Evolutionary conservation across 192 early-diverging fungal genomes (phyloP).

Genomic region (Piromyces finnis): DNA sequence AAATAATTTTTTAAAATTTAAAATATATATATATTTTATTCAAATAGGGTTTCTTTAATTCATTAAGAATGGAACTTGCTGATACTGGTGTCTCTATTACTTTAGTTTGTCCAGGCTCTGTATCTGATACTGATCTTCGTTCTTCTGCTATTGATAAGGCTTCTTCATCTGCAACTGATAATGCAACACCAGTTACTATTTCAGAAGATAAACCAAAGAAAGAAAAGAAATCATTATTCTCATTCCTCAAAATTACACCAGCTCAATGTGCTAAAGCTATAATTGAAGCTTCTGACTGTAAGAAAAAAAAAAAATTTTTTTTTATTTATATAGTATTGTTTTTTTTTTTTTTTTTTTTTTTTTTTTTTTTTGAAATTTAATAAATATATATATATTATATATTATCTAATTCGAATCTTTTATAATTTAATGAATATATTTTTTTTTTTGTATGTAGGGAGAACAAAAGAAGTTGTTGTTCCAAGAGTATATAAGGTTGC

Average conservation of each 20-base stretch:
- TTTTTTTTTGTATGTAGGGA: too few relatives aligned
- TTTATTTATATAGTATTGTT: too few relatives aligned
- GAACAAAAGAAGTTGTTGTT: too few relatives aligned
- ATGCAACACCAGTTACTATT: not conserved
- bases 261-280: not conserved
- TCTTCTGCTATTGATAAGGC: not conserved
- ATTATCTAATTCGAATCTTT: too few relatives aligned
- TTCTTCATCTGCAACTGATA: not conserved
- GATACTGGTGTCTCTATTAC: not conserved
- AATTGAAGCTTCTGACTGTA: not conserved
- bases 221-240: not conserved
- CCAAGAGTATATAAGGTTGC: too few relatives aligned
- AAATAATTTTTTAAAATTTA: too few relatives aligned
- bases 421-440: too few relatives aligned
- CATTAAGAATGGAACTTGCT: not conserved
- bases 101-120: not conserved
- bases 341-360: too few relatives aligned
- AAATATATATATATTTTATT: too few relatives aligned
- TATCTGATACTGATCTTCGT: not conserved
- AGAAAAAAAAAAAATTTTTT: too few relatives aligned
- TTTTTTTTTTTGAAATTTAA: too few relatives aligned
- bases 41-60: not conserved
- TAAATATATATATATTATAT: too few relatives aligned
- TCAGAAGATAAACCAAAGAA: not conserved
- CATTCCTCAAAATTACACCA: not conserved